These are phyloP conservation scores for Talaromyces sp. DNA, from an alignment of 2,329 filamentous ascomycete species.

Conservation along the genomic window DNA sequence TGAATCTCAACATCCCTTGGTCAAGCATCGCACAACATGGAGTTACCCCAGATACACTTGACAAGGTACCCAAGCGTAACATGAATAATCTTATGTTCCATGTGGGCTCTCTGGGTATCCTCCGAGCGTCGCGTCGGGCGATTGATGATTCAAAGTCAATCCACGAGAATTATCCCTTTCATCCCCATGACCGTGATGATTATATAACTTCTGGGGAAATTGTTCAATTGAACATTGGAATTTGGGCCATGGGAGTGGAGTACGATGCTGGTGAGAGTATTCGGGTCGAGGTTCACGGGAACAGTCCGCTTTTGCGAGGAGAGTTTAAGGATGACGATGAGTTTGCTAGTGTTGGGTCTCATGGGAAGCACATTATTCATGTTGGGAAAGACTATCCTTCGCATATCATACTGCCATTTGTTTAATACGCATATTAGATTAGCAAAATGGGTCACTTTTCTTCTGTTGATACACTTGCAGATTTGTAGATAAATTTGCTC, in stretches of 20 bases:
- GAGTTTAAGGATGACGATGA: too few species aligned
- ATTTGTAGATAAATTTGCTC: too few species aligned
- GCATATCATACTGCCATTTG: too few species aligned
- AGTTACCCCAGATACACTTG: background rate
- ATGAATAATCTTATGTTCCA: conserved; percentile 38
- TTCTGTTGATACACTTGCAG: too few species aligned
- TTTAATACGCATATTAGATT: too few species aligned
- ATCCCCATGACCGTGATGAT: conserved; percentile 46
- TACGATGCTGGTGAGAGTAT: conserved; percentile 47
- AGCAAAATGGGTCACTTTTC: too few species aligned
- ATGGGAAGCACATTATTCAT: too few species aligned
- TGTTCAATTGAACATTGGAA: conserved; percentile 52
- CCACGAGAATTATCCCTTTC: conserved; percentile 37
- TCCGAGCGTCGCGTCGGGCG: conserved; percentile 49
- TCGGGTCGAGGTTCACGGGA: too few species aligned
- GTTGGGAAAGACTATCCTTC: too few species aligned
- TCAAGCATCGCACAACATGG: too few species aligned
- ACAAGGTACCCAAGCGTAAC: background rate
- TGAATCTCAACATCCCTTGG: conserved; percentile 50
- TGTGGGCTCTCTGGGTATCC: conserved; percentile 48
- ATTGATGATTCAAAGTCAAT: conserved; percentile 39
- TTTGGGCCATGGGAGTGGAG: conserved; percentile 52
- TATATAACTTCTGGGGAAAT: conserved; percentile 45
- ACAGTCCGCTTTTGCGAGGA: too few species aligned
- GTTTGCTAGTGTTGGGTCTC: too few species aligned